Evolutionary conservation across 2,329 filamentous ascomycete species (phyloP).

Genomic region (Madurella fahalii): DNA sequence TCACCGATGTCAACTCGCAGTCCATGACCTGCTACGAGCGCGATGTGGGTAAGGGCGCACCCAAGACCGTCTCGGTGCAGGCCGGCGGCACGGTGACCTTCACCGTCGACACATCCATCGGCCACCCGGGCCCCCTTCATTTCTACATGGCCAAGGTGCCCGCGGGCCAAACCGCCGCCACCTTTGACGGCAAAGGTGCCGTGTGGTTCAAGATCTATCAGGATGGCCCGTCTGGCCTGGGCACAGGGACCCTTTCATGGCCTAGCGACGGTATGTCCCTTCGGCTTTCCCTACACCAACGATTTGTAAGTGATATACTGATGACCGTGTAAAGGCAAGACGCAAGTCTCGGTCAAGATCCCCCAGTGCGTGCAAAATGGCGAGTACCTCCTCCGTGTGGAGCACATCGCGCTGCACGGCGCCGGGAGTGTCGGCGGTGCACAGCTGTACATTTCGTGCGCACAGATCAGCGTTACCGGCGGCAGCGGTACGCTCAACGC

Average conservation of each 20-base stretch:
- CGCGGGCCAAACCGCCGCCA: slow-evolving; percentile 33
- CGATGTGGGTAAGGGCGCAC: slow-evolving; percentile 31
- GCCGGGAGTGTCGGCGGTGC: slow-evolving; percentile 31
- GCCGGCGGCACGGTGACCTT: slow-evolving; percentile 41
- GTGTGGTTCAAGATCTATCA: slow-evolving; percentile 44
- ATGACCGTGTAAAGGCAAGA: slow-evolving; percentile 21
- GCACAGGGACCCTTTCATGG: slow-evolving; percentile 35
- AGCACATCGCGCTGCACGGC: slow-evolving; percentile 35
- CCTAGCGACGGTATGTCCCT: slow-evolving; percentile 32
- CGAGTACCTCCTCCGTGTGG: slow-evolving; percentile 36
- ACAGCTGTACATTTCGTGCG: slow-evolving; percentile 34
- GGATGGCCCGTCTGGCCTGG: slow-evolving; percentile 33
- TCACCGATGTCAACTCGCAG: slow-evolving; percentile 37
- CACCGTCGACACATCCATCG: slow-evolving; percentile 36
- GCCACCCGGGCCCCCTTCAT: slow-evolving; percentile 38
- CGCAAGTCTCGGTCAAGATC: slow-evolving; percentile 28
- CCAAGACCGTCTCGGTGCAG: slow-evolving; percentile 34
- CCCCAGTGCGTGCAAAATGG: slow-evolving; percentile 32
- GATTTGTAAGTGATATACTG: neutral
- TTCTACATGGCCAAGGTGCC: slow-evolving; percentile 41
- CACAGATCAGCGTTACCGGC: slow-evolving; percentile 29
- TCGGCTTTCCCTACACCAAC: neutral
- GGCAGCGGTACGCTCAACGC: slow-evolving; percentile 25
- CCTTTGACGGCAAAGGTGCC: slow-evolving; percentile 36
- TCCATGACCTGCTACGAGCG: slow-evolving; percentile 42